phyloP scores from a whole-genome alignment of 495 filamentous ascomycete genomes.

The Evernia prunastri region DNA sequence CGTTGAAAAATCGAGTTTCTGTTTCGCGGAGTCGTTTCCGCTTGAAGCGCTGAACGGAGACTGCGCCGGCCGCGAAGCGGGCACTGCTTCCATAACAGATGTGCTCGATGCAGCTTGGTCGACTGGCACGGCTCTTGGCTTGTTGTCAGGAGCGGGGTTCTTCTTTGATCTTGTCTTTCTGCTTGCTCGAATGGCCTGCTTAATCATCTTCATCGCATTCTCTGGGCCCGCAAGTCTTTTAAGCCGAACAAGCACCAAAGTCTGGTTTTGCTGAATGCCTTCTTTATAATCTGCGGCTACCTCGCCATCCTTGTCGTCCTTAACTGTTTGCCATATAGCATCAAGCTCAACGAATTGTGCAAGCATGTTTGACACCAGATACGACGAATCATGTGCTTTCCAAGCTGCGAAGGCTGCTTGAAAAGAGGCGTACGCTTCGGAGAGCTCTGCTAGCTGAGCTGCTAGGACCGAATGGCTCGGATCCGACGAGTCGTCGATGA shows the following conservation, averaged over 20 bases:
- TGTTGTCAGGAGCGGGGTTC: constrained; percentile 62
- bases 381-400: constrained; percentile 87
- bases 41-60: constrained; percentile 34
- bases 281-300: constrained; percentile 86
- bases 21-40: constrained; percentile 36
- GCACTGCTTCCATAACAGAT: constrained; percentile 39
- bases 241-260: constrained; percentile 78
- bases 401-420: constrained; percentile 89
- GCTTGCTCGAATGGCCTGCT: constrained; percentile 73
- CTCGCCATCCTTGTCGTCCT: constrained; percentile 75
- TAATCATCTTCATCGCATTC: constrained; percentile 74
- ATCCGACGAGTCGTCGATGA: constrained; percentile 50
- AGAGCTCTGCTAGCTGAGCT: constrained; percentile 53
- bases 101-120: constrained; percentile 5
- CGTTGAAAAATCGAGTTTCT: constrained; percentile 44
- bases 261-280: constrained; percentile 89
- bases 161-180: constrained; percentile 64
- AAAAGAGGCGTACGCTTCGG: constrained; percentile 71
- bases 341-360: constrained; percentile 93
- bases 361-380: constrained; percentile 89
- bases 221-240: constrained; percentile 82
- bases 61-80: constrained; percentile 35
- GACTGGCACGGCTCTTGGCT: constrained; percentile 51
- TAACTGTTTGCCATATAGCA: constrained; percentile 93
- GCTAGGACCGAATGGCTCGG: constrained; percentile 51